Conservation (phyloP, 1,284 basidiomycete genomes). For the Phylloboletellus chloephorus region DNA sequence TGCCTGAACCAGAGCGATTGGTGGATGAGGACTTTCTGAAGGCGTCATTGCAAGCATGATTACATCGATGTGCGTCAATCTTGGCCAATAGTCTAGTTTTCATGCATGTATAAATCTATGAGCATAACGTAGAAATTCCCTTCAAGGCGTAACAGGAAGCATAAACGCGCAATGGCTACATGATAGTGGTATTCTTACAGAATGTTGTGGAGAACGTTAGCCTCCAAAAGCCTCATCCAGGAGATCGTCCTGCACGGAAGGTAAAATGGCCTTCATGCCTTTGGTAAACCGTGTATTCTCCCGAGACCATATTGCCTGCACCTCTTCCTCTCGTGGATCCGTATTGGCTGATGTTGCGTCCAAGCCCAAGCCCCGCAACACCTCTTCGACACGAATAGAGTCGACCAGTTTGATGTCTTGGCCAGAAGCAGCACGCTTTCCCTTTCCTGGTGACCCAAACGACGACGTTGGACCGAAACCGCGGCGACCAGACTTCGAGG, state of each 20-base stretch:
- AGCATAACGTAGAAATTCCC: slow-evolving; percentile 19
- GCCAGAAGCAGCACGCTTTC: slow-evolving; percentile 36
- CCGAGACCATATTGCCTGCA: slow-evolving; percentile 60
- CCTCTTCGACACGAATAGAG: slow-evolving; percentile 57
- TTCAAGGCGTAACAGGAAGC: slow-evolving; percentile 6
- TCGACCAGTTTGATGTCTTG: slow-evolving; percentile 52
- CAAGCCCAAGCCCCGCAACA: slow-evolving; percentile 56
- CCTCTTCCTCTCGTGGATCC: slow-evolving; percentile 57
- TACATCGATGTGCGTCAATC: slow-evolving; percentile 11
- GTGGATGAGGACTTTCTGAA: slow-evolving; percentile 34
- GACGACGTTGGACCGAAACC: slow-evolving; percentile 53
- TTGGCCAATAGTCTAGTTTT: slow-evolving; percentile 4
- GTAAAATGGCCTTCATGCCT: slow-evolving; percentile 43
- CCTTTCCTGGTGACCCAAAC: slow-evolving; percentile 43
- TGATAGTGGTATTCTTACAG: slow-evolving; percentile 6
- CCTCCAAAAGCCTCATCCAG: slow-evolving; percentile 56
- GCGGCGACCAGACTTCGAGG: slow-evolving; percentile 40
- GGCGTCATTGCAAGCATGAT: slow-evolving; percentile 7
- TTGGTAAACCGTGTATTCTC: slow-evolving; percentile 52
- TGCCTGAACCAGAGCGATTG: slow-evolving; percentile 44
- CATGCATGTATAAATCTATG: slow-evolving; percentile 25
- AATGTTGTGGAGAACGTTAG: slow-evolving; percentile 21
- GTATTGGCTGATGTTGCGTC: slow-evolving; percentile 35
- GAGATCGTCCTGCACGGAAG: slow-evolving; percentile 25
- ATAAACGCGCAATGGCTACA: slow-evolving; percentile 11